Evolutionary conservation across 2,329 filamentous ascomycete species (phyloP).

Genomic region (Talaromyces pinophilus): DNA sequence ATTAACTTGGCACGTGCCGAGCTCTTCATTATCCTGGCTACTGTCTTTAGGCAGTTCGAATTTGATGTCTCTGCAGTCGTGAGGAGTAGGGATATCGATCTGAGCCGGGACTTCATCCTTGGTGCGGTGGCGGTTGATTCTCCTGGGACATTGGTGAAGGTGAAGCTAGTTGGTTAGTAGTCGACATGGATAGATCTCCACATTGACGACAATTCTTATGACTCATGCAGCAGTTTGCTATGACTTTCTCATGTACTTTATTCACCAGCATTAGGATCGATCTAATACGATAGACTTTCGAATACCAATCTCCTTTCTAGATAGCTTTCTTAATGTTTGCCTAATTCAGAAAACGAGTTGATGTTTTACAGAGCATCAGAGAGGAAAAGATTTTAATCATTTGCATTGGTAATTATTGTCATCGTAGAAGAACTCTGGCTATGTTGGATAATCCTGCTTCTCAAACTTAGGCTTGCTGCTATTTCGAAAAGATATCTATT

Average conservation of each 20-base stretch:
- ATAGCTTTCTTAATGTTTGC: not conserved
- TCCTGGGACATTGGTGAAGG: conserved; percentile 1
- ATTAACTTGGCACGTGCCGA: conserved; percentile 42
- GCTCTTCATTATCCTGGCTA: conserved; percentile 26
- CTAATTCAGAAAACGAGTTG: not conserved
- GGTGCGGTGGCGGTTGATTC: not conserved
- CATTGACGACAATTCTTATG: not conserved
- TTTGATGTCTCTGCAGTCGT: conserved; percentile 5
- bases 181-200: not conserved
- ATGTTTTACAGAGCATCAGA: not conserved
- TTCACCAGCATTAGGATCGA: not conserved
- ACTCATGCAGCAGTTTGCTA: not conserved
- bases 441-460: not conserved
- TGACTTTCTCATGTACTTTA: not conserved
- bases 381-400: not conserved
- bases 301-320: not conserved
- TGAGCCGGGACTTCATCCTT: conserved; percentile 3
- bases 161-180: not conserved
- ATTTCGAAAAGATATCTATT: not conserved
- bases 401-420: not conserved
- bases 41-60: conserved; percentile 17
- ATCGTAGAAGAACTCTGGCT: not conserved
- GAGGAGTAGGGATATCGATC: conserved; percentile 14
- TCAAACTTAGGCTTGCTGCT: not conserved
- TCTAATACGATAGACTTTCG: not conserved